phyloP scores from a whole-genome alignment of 176 grass and related monocot genomes.

The Raddia guianensis region DNA sequence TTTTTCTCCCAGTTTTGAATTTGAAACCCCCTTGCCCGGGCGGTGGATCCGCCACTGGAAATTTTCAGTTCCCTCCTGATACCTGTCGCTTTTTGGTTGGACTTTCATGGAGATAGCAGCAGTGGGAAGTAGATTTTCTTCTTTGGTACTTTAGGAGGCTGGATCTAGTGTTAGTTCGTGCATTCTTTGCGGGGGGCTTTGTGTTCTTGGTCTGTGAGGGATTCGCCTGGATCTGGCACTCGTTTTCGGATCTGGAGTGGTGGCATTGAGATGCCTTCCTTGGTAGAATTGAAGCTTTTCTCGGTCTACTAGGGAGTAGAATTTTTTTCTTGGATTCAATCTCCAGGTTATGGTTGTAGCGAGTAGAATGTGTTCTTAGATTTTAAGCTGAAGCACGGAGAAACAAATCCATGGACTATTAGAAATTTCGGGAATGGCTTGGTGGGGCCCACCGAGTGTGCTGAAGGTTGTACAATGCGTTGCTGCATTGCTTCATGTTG shows the following conservation, averaged over 20 bases:
- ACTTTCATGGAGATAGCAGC: background rate
- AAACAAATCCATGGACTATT: conserved; percentile 12
- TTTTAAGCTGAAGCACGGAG: background rate
- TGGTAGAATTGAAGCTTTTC: conserved; percentile 1
- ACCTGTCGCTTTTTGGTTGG: background rate
- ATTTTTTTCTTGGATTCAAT: conserved; percentile 1
- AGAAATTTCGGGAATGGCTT: background rate
- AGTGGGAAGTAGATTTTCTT: background rate
- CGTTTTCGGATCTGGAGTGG: conserved; percentile 25
- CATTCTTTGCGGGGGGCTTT: background rate
- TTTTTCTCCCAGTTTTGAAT: too few species aligned
- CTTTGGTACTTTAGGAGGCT: background rate
- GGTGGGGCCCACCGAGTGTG: conserved; percentile 11
- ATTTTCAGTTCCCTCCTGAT: background rate
- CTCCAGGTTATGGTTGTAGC: background rate
- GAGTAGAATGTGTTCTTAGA: too few species aligned
- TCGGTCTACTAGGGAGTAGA: conserved; percentile 1
- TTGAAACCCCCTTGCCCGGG: background rate
- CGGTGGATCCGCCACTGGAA: too few species aligned
- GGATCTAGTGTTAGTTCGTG: conserved; percentile 13
- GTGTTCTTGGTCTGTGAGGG: conserved; percentile 13
- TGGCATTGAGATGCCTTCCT: conserved; percentile 27
- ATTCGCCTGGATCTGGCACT: conserved; percentile 40
- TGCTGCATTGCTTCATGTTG: background rate
- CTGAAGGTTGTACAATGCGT: conserved; percentile 32